Conservation (phyloP, 2,329 filamentous ascomycete species). For the Penicillium sp. region DNA sequence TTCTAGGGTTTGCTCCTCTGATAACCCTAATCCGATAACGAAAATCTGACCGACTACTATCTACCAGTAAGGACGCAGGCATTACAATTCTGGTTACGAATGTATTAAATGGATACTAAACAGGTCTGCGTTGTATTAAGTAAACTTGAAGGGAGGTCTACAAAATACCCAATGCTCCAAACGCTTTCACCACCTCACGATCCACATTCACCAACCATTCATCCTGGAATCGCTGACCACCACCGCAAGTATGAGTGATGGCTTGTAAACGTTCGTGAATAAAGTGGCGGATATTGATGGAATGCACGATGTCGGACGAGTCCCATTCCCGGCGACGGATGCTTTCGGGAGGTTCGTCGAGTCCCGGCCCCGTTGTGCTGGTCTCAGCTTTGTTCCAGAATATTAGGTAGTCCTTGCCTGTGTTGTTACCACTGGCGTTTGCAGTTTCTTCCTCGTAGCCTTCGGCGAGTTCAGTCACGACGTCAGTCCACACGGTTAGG, state of each 20-base stretch:
- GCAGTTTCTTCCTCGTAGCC: constrained; percentile 33
- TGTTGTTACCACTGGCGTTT: constrained; percentile 24
- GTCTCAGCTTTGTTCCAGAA: constrained; percentile 17
- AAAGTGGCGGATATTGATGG: constrained; percentile 43
- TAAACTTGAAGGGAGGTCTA: constrained; percentile 15
- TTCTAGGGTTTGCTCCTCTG: no score
- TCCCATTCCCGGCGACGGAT: constrained; percentile 38
- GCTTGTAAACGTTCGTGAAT: constrained; percentile 39
- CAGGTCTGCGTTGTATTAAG: background rate
- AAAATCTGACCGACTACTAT: background rate
- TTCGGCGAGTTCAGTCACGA: constrained; percentile 42
- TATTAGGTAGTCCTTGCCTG: constrained; percentile 12
- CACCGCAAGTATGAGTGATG: constrained; percentile 38
- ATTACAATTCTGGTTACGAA: background rate
- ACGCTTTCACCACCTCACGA: constrained; percentile 37
- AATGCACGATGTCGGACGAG: constrained; percentile 39
- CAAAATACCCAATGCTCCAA: constrained; percentile 35
- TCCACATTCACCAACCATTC: constrained; percentile 44
- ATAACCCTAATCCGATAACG: no score
- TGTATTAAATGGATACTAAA: background rate
- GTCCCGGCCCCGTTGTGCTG: constrained; percentile 18
- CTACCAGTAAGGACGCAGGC: background rate
- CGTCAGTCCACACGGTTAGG: constrained; percentile 45
- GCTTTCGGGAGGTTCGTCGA: constrained; percentile 34
- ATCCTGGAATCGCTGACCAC: constrained; percentile 38